phyloP scores from a whole-genome alignment of 805 yeast genomes.

The Wickerhamiella musiphila region DNA sequence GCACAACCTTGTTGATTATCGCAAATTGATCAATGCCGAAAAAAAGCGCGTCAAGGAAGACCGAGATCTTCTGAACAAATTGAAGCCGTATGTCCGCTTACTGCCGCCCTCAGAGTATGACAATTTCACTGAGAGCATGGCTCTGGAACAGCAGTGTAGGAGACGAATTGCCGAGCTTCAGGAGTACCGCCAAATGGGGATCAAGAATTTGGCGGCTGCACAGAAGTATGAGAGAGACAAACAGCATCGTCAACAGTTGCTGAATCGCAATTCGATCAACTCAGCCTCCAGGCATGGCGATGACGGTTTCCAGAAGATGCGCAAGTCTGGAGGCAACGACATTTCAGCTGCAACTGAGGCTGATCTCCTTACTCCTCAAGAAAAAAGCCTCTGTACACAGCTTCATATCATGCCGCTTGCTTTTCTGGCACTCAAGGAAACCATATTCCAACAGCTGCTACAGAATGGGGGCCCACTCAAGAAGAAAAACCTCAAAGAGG shows the following conservation, averaged over 20 bases:
- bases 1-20: conserved; percentile 67
- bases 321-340: conserved; percentile 20
- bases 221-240: conserved; percentile 78
- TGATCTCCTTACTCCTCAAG: conserved; percentile 71
- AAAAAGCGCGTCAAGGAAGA: conserved; percentile 81
- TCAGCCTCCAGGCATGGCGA: conserved; percentile 8
- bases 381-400: conserved; percentile 67
- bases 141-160: conserved; percentile 64
- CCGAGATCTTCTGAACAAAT: conserved; percentile 55
- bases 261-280: conserved; percentile 11
- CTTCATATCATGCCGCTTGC: conserved; percentile 84
- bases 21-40: conserved; percentile 64
- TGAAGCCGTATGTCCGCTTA: conserved; percentile 67
- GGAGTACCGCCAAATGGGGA: conserved; percentile 83
- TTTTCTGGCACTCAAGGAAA: conserved; percentile 79
- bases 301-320: conserved; percentile 14
- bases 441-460: conserved; percentile 70
- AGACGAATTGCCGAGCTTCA: conserved; percentile 76
- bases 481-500: conserved; percentile 68
- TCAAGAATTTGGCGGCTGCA: conserved; percentile 71
- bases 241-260: conserved; percentile 40
- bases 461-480: conserved; percentile 71
- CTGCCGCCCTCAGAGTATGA: conserved; percentile 72
- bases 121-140: conserved; percentile 50
- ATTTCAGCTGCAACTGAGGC: conserved; percentile 56